These are phyloP conservation scores for Fusarium sp. DNA, from an alignment of 2,329 filamentous ascomycete genomes.

Conservation along the genomic window DNA sequence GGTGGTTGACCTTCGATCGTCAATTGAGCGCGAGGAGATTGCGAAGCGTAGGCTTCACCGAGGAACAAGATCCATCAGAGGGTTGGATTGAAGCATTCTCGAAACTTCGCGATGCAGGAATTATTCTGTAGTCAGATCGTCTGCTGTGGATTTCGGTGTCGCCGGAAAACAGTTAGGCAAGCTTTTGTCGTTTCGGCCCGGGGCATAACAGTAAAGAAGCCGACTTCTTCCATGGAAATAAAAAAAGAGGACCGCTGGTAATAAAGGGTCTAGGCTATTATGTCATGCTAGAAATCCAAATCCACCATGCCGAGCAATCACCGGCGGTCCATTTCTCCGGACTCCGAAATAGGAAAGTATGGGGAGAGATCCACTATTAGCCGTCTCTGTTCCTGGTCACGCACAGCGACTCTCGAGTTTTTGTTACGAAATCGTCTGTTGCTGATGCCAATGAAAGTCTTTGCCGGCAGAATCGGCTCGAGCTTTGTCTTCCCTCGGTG, in stretches of 20 bases:
- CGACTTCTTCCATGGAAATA: background rate
- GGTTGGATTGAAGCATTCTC: slow-evolving; percentile 15
- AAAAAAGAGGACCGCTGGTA: background rate
- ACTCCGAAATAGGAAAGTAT: slow-evolving; percentile 9
- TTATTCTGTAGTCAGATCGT: background rate
- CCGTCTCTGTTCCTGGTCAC: slow-evolving; percentile 14
- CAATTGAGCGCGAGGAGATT: slow-evolving; percentile 58
- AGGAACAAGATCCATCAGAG: slow-evolving; percentile 52
- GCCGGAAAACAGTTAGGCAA: background rate
- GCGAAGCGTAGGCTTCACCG: slow-evolving; percentile 54
- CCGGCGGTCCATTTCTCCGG: slow-evolving; percentile 22
- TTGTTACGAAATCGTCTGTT: slow-evolving; percentile 44
- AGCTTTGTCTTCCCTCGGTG: background rate
- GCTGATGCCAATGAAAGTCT: slow-evolving; percentile 39
- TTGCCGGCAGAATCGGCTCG: slow-evolving; percentile 1
- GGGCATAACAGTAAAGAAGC: background rate
- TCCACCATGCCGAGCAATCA: slow-evolving; percentile 25
- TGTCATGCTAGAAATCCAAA: slow-evolving; percentile 18
- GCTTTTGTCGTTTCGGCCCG: background rate
- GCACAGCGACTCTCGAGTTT: slow-evolving; percentile 31
- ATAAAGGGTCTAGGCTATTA: background rate
- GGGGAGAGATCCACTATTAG: slow-evolving; percentile 25
- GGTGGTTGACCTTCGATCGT: slow-evolving; percentile 61
- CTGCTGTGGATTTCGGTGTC: background rate
- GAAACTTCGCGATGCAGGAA: slow-evolving; percentile 1